Conservation (phyloP, 2,329 filamentous ascomycete species). For the Malbranchea cinnamomea region DNA sequence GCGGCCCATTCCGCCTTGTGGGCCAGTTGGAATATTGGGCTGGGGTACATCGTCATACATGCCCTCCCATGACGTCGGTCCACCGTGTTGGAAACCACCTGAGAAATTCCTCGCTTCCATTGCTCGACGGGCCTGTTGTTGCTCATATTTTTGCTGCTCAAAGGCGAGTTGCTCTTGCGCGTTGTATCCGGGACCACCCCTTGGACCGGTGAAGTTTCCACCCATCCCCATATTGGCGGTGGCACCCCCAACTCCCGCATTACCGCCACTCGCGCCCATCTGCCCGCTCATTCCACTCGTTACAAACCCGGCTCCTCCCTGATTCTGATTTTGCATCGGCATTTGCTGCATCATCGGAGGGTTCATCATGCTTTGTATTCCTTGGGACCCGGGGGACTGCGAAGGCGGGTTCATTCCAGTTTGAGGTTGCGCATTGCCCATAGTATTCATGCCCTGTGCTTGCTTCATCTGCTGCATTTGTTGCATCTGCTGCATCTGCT, state of each 20-base stretch:
- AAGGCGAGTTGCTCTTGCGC: constrained; percentile 60
- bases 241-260: constrained; percentile 38
- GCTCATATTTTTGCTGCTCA: constrained; percentile 65
- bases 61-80: constrained; percentile 84
- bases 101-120: constrained; percentile 28
- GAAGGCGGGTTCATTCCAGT: too few species aligned
- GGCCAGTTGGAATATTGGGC: constrained; percentile 47
- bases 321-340: constrained; percentile 29
- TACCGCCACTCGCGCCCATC: constrained; percentile 16
- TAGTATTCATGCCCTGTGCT: too few species aligned
- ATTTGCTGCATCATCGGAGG: background rate
- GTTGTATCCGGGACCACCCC: constrained; percentile 43
- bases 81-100: constrained; percentile 37
- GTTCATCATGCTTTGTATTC: too few species aligned
- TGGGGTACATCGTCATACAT: constrained; percentile 96
- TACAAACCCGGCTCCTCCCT: constrained; percentile 21
- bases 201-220: constrained; percentile 26
- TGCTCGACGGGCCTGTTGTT: constrained; percentile 45
- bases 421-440: too few species aligned
- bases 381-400: too few species aligned
- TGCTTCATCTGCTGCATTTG: constrained; percentile 52
- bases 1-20: constrained; percentile 33
- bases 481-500: constrained; percentile 53
- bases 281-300: constrained; percentile 20
- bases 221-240: constrained; percentile 23